phyloP scores from a whole-genome alignment of 768 basidiomycete genomes.

The Podaxis sp. region DNA sequence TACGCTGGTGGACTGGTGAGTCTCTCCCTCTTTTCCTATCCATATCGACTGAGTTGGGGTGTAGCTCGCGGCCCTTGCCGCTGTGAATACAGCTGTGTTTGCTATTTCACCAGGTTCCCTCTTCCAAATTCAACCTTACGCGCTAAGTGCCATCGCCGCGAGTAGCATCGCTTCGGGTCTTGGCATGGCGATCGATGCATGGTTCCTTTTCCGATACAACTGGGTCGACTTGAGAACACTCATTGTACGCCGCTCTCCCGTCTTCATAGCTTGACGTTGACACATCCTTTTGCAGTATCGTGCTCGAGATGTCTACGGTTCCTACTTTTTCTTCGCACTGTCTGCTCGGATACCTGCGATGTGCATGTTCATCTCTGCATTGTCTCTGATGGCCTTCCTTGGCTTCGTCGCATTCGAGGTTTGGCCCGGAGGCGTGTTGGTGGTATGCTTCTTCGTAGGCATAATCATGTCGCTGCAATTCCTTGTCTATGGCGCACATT shows the following conservation, averaged over 20 bases:
- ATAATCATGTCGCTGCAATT: constrained; percentile 65
- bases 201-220: constrained; percentile 65
- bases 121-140: constrained; percentile 47
- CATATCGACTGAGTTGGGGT: neutral
- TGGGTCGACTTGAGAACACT: constrained; percentile 53
- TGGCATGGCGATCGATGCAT: constrained; percentile 61
- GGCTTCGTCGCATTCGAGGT: constrained; percentile 59
- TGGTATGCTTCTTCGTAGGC: constrained; percentile 58
- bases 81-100: constrained; percentile 60
- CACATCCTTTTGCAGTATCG: constrained; percentile 32
- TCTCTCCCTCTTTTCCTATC: constrained; percentile 12
- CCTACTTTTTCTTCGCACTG: constrained; percentile 69
- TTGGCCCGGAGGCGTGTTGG: constrained; percentile 63
- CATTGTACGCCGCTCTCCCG: constrained; percentile 37
- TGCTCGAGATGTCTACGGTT: constrained; percentile 55
- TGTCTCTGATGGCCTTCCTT: constrained; percentile 62
- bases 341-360: constrained; percentile 63
- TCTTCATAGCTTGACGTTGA: neutral
- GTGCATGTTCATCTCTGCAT: constrained; percentile 55
- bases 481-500: constrained; percentile 52
- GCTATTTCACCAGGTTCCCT: constrained; percentile 55
- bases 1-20: constrained; percentile 62
- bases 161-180: constrained; percentile 62
- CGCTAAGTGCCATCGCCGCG: constrained; percentile 52
- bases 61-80: constrained; percentile 61